Evolutionary conservation across 1,284 basidiomycete genomes (phyloP).

Genomic region (Fomitopsis schrenkii): DNA sequence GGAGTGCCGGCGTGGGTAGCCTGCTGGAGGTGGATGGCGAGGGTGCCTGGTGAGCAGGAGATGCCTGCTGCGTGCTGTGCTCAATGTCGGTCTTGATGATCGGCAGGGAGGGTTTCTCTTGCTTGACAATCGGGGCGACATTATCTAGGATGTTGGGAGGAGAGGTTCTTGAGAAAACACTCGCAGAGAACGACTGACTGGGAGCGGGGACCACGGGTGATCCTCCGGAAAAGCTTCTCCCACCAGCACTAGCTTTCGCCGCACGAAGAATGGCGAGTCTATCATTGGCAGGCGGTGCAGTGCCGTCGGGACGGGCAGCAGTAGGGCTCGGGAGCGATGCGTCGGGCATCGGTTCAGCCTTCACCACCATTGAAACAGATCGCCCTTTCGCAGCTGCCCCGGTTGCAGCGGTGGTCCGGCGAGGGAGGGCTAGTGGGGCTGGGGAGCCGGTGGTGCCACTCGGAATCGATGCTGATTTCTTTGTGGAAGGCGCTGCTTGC

Average conservation of each 20-base stretch:
- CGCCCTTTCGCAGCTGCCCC: not conserved
- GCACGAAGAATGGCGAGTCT: constrained; percentile 4
- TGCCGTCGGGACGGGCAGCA: not conserved
- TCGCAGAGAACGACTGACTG: not conserved
- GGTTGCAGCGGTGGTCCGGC: not conserved
- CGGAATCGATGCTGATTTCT: not conserved
- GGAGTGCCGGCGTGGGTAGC: not conserved
- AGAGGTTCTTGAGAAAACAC: not conserved
- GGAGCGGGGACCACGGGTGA: not conserved
- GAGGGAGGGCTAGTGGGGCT: not conserved
- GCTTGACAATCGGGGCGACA: not conserved
- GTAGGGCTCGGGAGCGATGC: not conserved
- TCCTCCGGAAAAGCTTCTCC: not conserved
- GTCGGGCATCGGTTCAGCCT: not conserved
- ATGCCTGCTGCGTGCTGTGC: not conserved
- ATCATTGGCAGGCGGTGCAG: not conserved
- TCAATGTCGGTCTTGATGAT: not conserved
- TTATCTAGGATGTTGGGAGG: not conserved
- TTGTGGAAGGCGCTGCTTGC: not conserved
- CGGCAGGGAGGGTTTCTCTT: not conserved
- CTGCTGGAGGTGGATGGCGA: not conserved
- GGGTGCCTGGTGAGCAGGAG: not conserved
- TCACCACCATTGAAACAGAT: not conserved
- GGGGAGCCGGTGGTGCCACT: not conserved
- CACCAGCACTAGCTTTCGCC: not conserved